phyloP scores from a whole-genome alignment of 306 rosid species.

The Vigna angularis region DNA sequence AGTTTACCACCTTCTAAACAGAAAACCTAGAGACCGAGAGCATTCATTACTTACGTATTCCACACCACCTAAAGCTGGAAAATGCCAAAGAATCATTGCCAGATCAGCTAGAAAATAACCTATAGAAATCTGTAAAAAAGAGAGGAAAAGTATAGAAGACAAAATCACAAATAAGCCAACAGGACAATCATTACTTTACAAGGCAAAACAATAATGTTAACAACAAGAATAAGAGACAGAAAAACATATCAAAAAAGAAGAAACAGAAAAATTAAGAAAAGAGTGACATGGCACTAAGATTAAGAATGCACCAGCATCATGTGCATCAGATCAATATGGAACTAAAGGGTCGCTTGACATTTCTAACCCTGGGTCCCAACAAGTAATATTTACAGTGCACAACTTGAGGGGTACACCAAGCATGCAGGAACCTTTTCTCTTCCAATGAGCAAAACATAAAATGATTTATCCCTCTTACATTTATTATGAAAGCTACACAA shows the following conservation, averaged over 20 bases:
- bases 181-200: background rate
- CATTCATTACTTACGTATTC: slow-evolving; percentile 77
- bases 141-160: slow-evolving; percentile 3
- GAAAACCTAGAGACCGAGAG: slow-evolving; percentile 21
- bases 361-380: slow-evolving; percentile 9
- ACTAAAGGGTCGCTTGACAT: slow-evolving; percentile 1
- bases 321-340: slow-evolving; percentile 19
- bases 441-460: background rate
- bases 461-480: slow-evolving; percentile 1
- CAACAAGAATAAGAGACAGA: slow-evolving; percentile 3
- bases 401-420: slow-evolving; percentile 2
- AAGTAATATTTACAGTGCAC: slow-evolving; percentile 1
- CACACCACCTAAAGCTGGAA: slow-evolving; percentile 87
- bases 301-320: slow-evolving; percentile 22
- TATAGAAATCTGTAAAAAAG: slow-evolving; percentile 69
- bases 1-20: slow-evolving; percentile 31
- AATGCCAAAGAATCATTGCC: slow-evolving; percentile 79
- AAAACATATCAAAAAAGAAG: slow-evolving; percentile 17
- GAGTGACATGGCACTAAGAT: slow-evolving; percentile 3
- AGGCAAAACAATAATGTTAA: slow-evolving; percentile 25
- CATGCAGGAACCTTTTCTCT: background rate
- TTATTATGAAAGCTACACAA: slow-evolving; percentile 14
- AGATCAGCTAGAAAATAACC: slow-evolving; percentile 92
- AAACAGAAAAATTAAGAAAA: slow-evolving; percentile 12
- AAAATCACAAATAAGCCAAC: slow-evolving; percentile 38